These are phyloP conservation scores for Psilocybe subaeruginosa DNA, from an alignment of 768 basidiomycete species.

Conservation along the genomic window DNA sequence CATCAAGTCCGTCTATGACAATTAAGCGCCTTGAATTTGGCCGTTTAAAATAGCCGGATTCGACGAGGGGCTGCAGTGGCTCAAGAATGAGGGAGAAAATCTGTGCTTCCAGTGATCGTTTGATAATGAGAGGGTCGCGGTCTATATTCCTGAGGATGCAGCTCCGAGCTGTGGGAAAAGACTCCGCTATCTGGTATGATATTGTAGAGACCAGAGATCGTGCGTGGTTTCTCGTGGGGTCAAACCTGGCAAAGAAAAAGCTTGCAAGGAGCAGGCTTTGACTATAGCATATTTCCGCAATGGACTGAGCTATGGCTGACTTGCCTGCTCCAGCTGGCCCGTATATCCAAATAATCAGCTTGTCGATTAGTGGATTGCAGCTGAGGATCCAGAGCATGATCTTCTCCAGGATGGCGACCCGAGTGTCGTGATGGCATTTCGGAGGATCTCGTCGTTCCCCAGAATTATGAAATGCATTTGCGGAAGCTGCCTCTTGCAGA, in stretches of 20 bases:
- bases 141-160: conserved; percentile 1
- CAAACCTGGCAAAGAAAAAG: conserved; percentile 13
- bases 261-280: neutral
- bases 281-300: conserved; percentile 2
- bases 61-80: neutral
- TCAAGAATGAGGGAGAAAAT: conserved; percentile 1
- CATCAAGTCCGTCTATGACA: conserved; percentile 14
- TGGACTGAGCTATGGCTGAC: conserved; percentile 14
- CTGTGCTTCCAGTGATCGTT: conserved; percentile 7
- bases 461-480: conserved; percentile 16
- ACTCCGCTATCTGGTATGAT: neutral
- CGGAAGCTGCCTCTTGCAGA: neutral
- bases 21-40: neutral
- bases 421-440: conserved; percentile 15
- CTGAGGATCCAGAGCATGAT: conserved; percentile 8
- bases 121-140: conserved; percentile 10
- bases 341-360: conserved; percentile 13
- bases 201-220: conserved; percentile 5
- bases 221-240: conserved; percentile 3
- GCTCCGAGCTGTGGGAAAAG: neutral
- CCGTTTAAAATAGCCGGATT: neutral
- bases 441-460: conserved; percentile 11
- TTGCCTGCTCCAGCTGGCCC: conserved; percentile 20
- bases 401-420: conserved; percentile 6
- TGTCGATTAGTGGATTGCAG: neutral